Evolutionary conservation across 75 land plant species (phyloP), one percentile per base, ranked within the genome.

Genomic region (Pinus taeda): DNA sequence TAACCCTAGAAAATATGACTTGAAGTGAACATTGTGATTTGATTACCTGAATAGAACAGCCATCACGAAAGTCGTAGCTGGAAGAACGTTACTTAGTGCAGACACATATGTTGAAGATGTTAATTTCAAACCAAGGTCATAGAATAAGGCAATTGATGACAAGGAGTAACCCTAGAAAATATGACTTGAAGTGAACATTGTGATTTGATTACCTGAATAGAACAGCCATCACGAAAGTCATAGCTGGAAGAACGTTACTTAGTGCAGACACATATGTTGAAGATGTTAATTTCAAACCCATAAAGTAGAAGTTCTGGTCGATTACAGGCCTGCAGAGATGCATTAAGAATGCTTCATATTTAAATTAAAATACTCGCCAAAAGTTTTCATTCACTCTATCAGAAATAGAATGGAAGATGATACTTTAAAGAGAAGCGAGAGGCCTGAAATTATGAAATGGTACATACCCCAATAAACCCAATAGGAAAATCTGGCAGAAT

Each of bases 381-480:
- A 7, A 6, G 7, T 2, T 62, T 22, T 62, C 11, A 9, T n/a
- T 7, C 0, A n/a, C 2, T 17, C 24, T 0, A n/a, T 20, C 66
- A 39, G n/a, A 73, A 49, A 24, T 4, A 56, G 56, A 18, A 20
- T 6, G 11, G 64, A 13, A 56, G 45, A 17, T 8, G 45, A 53
- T 6, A 17, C 4, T 4, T 1, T 21, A 1, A 37, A 33, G 6
- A 21, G 3, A 37, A 45, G 11, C 7, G 15, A 22, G 36, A 20
- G 9, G 5, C 62, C 14, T 33, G 15, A 6, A 56, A 39, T 73
- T 8, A 42, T 33, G 15, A 18, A 56, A 71, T 1, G 0, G 36
- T 73, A 73, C 82, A 17, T 26, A 84, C 82, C 83, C 86, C 13
- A 84, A 83, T 21, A 81, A 78, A 36, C 73, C 86, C 37, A 84